These are phyloP conservation scores for Nematocida minor DNA, from an alignment of 371 early-diverging fungal species.

Conservation along the genomic window DNA sequence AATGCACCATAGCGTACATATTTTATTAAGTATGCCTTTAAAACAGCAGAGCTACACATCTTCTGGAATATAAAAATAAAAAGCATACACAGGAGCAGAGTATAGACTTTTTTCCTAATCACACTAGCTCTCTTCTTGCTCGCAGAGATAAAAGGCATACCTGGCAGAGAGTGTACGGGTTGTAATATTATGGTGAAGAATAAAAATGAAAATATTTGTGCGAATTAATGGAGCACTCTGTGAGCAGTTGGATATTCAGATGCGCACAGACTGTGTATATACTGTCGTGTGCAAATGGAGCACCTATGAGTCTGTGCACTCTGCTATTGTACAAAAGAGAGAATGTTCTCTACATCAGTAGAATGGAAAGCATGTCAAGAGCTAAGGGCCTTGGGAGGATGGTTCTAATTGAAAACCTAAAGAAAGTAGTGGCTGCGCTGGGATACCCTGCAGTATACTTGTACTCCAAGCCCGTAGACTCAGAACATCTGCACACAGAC, in stretches of 20 bases:
- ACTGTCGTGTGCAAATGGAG: not conserved
- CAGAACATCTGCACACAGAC: not conserved
- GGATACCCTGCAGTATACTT: conserved; percentile 3
- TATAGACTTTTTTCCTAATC: too few relatives aligned
- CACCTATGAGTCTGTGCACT: conserved; percentile 2
- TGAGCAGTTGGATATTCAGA: not conserved
- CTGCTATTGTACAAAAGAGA: not conserved
- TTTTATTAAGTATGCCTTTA: too few relatives aligned
- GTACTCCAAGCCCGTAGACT: not conserved
- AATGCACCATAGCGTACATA: too few relatives aligned
- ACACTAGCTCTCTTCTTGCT: too few relatives aligned
- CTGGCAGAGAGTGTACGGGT: too few relatives aligned
- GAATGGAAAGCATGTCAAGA: conserved; percentile 1
- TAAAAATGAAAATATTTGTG: conserved; percentile 3
- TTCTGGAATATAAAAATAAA: too few relatives aligned
- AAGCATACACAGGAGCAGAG: too few relatives aligned
- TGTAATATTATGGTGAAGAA: too few relatives aligned
- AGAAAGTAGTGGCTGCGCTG: not conserved
- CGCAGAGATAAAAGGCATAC: too few relatives aligned
- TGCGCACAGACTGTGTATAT: not conserved
- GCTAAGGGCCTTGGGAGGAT: conserved; percentile 2
- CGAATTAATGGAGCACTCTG: not conserved
- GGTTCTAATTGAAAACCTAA: conserved; percentile 1
- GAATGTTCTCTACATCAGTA: conserved; percentile 10
- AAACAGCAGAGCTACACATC: too few relatives aligned